Conservation (phyloP, 1,284 basidiomycete genomes). For the Fomitopsis betulina region DNA sequence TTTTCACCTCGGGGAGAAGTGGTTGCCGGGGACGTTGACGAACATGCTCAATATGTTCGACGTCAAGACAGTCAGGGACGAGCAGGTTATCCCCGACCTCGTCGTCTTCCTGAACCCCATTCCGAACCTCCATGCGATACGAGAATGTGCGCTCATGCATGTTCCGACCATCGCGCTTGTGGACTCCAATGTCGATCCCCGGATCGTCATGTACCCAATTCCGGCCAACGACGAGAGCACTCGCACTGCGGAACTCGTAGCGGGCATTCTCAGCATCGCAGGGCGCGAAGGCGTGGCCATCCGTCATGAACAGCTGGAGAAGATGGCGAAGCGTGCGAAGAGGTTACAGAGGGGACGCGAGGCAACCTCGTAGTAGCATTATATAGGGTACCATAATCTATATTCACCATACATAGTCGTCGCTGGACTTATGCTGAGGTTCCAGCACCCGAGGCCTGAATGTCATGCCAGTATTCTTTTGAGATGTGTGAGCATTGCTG, state of each 20-base stretch:
- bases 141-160: slow-evolving; percentile 80
- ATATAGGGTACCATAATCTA: slow-evolving; percentile 14
- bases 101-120: slow-evolving; percentile 88
- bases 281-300: slow-evolving; percentile 75
- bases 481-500: slow-evolving; percentile 3
- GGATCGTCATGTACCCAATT: slow-evolving; percentile 97
- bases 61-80: slow-evolving; percentile 48
- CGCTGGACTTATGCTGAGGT: slow-evolving; percentile 15
- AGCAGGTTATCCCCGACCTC: slow-evolving; percentile 78
- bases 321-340: slow-evolving; percentile 6
- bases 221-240: slow-evolving; percentile 96
- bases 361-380: background rate
- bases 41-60: slow-evolving; percentile 84
- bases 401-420: slow-evolving; percentile 15
- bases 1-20: slow-evolving; percentile 83
- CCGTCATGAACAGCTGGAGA: slow-evolving; percentile 22
- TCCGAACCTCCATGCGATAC: slow-evolving; percentile 78
- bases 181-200: slow-evolving; percentile 95
- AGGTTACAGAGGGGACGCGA: slow-evolving; percentile 9
- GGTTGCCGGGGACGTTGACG: slow-evolving; percentile 93
- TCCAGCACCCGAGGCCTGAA: slow-evolving; percentile 42
- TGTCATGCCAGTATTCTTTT: slow-evolving; percentile 63
- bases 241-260: slow-evolving; percentile 86
- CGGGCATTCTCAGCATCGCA: slow-evolving; percentile 89
- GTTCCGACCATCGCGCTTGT: slow-evolving; percentile 88